Base-by-base conservation (phyloP, 352 stramenopile species). In the Phytopythium vexans region DNA sequence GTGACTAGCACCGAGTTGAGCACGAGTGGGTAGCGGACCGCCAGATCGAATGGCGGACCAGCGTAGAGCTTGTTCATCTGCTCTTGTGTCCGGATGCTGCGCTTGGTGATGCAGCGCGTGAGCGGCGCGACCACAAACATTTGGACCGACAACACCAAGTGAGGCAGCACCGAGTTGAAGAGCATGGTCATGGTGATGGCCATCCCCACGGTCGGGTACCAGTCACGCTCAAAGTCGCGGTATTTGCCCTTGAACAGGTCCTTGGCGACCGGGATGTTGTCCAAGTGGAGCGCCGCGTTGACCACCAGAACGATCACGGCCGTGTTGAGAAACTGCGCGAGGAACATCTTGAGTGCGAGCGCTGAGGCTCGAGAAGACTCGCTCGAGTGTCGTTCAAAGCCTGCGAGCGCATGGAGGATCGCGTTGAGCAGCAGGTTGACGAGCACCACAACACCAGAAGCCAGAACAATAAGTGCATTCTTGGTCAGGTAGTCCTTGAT, bases 131-230 rank as follows among this genome's bases (percentile, higher is more conserved):
- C 31, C 2, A 94, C 10, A 15, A 77, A 85, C 58, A 89, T 69
- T 21, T 89, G 66, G 6, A 89, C 32, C 15, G 82, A 64, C 8
- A 90, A 59, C n/a, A 82, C 50, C 3, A 70, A 16, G 15, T 93
- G 83, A 0, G 83, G 82, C 16, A 82, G 62, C 16, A 92, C 62
- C 0, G 82, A 75, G 60, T 95, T 95, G 58, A 94, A 80, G 43
- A 92, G 58, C 86, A 95, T 95, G 6, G 83, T 92, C 68, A 83
- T 88, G 0, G 86, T 89, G 56, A 95, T 84, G 33, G 80, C 83
- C 64, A 92, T 89, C 34, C 86, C 86, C 16, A 95, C 86, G 5
- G 68, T 90, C 10, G 82, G 79, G 62, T 94, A 95, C 86, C 86
- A 95, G 8, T 88, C 73, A 36, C 84, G 83, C 51, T 92, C 75